Base-by-base conservation (phyloP, 495 filamentous ascomycete species). In the Talaromyces wortmannii region DNA sequence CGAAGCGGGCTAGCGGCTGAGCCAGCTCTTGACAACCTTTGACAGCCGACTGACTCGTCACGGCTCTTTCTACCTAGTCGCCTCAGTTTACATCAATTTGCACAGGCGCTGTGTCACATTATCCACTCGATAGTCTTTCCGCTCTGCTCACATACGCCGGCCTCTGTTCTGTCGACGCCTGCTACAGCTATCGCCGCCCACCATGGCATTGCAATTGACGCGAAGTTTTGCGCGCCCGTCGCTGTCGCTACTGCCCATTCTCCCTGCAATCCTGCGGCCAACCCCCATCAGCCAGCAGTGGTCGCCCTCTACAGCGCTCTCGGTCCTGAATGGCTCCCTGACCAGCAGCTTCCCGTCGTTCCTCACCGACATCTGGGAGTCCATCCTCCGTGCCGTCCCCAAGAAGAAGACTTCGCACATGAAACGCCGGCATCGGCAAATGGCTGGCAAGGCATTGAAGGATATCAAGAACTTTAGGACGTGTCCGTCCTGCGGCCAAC, bases 361-460 rank as follows among this genome's bases (percentile, higher is more conserved):
- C 4, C 67, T 95, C 15, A 79, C 80, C 46, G 88, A 84, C 40
- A 79, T 99, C 57, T 97, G 92, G 89, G 95, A 96, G 57, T 90
- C 87, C 2, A 81, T 97, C 40, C 83, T 99, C 33, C 84, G 85
- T 58, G 94, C 94, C 4, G 94, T 96, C 6, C 94, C 94, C 8
- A 99, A 99, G 80, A 97, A 96, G 75, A 99, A 97, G 83, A 95
- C 91, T 8, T 96, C 92, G 23, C 88, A 99, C 70, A 90, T 89
- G 79, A 97, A 95, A 79, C 95, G 89, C 75, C 86, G 94, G 58
- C 85, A 90, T 62, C 81, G 95, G 61, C 90, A 92, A 61, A 85
- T 97, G 83, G 92, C 90, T 15, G 92, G 92, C 62, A 97, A 97
- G 70, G 91, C 83, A 42, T 75, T 97, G 64, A 89, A 92, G 76